Percentiles rank a stretch among this genome's conserved stretches.
These are phyloP conservation scores for Santalum album DNA, from an alignment of 164 flowering plant genomes.

Conservation along the genomic window DNA sequence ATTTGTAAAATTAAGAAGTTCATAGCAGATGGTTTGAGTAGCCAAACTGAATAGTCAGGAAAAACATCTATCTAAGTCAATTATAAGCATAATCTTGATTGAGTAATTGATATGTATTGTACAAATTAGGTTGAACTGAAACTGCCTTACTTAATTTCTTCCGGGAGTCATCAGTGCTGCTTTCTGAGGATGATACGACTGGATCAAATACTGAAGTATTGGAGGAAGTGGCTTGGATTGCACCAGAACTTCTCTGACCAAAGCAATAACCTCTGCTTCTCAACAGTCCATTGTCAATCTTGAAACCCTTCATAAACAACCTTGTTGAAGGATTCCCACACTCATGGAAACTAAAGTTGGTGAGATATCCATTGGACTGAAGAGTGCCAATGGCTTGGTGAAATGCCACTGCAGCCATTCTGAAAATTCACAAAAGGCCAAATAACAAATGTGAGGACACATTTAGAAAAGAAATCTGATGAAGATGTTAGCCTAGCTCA, in stretches of 20 bases:
- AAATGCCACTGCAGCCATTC: conserved; percentile 60
- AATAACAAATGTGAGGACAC: neutral
- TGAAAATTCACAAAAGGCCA: conserved; percentile 18
- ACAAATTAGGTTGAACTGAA: neutral
- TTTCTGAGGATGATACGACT: conserved; percentile 38
- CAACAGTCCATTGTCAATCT: conserved; percentile 16
- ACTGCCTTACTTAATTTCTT: conserved; percentile 68
- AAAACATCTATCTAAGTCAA: too few species aligned
- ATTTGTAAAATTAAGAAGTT: too few species aligned
- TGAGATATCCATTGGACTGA: conserved; percentile 27
- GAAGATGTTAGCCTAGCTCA: too few species aligned
- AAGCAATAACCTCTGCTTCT: conserved; percentile 20
- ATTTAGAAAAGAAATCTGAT: neutral
- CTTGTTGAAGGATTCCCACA: conserved; percentile 23
- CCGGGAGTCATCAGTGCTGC: conserved; percentile 25
- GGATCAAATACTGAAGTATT: conserved; percentile 44
- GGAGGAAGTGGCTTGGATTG: conserved; percentile 48
- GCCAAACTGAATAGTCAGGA: too few species aligned
- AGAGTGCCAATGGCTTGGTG: conserved; percentile 39
- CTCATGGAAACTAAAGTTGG: conserved; percentile 14
- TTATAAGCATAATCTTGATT: too few species aligned
- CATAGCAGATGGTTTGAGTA: too few species aligned
- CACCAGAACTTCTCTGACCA: conserved; percentile 21
- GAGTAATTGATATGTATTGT: too few species aligned
- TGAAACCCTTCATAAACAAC: conserved; percentile 26